Percentiles rank a stretch among this genome's conserved stretches.
These are phyloP conservation scores for Colletotrichum sp. DNA, from an alignment of 2,329 filamentous ascomycete species.

Conservation along the genomic window DNA sequence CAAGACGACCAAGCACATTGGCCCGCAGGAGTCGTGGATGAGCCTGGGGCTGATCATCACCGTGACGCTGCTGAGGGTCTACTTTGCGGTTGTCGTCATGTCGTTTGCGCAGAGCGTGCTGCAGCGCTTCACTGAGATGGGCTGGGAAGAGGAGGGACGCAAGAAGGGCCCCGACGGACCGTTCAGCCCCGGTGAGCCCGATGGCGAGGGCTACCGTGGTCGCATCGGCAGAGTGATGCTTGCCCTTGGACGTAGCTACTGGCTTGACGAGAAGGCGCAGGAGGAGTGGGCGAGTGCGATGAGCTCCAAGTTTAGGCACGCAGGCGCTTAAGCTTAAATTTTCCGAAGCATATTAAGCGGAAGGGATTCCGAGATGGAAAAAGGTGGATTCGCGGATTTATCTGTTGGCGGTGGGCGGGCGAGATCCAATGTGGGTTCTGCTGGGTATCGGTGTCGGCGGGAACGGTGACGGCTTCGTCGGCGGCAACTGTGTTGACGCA, in stretches of 20 bases:
- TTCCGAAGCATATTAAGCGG: neutral
- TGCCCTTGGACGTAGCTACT: slow-evolving; percentile 75
- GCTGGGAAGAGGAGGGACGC: slow-evolving; percentile 18
- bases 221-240: slow-evolving; percentile 82
- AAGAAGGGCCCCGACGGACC: slow-evolving; percentile 57
- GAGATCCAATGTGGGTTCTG: neutral
- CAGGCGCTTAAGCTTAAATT: neutral
- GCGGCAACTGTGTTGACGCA: slow-evolving; percentile 3
- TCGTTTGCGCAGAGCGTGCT: slow-evolving; percentile 81
- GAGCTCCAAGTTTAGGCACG: slow-evolving; percentile 31
- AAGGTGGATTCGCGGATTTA: neutral
- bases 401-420: neutral
- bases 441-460: slow-evolving; percentile 15
- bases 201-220: slow-evolving; percentile 81
- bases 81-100: slow-evolving; percentile 85
- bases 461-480: slow-evolving; percentile 3
- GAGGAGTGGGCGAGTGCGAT: slow-evolving; percentile 75
- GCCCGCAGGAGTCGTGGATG: slow-evolving; percentile 67
- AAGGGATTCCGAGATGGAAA: neutral
- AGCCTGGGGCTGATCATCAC: slow-evolving; percentile 78
- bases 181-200: slow-evolving; percentile 72
- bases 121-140: slow-evolving; percentile 39
- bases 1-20: slow-evolving; percentile 22
- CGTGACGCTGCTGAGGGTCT: slow-evolving; percentile 78
- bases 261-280: slow-evolving; percentile 73